phyloP scores from a whole-genome alignment of 2,329 filamentous ascomycete species.

The Pseudogymnoascus sp. region DNA sequence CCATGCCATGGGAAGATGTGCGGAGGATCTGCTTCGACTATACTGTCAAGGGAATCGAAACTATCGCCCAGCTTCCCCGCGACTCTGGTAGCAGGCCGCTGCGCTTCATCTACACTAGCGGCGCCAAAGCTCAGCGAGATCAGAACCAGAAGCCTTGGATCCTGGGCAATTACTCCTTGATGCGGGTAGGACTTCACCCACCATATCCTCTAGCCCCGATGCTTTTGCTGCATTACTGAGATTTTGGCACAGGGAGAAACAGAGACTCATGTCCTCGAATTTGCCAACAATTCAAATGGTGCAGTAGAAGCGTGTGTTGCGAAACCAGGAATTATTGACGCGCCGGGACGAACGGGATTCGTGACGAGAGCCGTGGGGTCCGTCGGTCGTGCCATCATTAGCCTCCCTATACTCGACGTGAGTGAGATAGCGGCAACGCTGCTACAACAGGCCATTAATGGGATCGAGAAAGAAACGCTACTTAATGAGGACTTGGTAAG shows the following conservation, averaged over 20 bases:
- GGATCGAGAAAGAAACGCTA: slow-evolving; percentile 40
- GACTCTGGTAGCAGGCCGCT: slow-evolving; percentile 28
- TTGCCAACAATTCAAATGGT: slow-evolving; percentile 32
- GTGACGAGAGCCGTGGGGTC: slow-evolving; percentile 18
- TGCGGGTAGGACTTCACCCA: slow-evolving; percentile 35
- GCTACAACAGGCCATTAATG: slow-evolving; percentile 36
- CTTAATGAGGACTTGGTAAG: slow-evolving; percentile 35
- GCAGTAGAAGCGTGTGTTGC: slow-evolving; percentile 32
- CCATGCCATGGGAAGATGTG: slow-evolving; percentile 30
- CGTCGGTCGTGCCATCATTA: slow-evolving; percentile 19
- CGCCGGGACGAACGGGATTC: slow-evolving; percentile 18
- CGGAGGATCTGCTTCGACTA: slow-evolving; percentile 35
- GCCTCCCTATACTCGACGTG: slow-evolving; percentile 30
- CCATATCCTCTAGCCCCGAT: not conserved
- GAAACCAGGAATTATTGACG: slow-evolving; percentile 37
- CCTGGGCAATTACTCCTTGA: slow-evolving; percentile 34
- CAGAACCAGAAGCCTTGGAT: slow-evolving; percentile 34
- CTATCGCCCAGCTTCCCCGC: slow-evolving; percentile 26
- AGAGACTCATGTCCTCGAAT: slow-evolving; percentile 36
- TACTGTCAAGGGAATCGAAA: slow-evolving; percentile 30
- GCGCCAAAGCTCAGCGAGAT: slow-evolving; percentile 36
- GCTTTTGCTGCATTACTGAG: not conserved
- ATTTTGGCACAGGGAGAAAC: slow-evolving; percentile 35
- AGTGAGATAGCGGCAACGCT: slow-evolving; percentile 35
- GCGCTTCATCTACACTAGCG: slow-evolving; percentile 44